phyloP scores from a whole-genome alignment of 1,284 basidiomycete species.

The Volvariella surrecta region DNA sequence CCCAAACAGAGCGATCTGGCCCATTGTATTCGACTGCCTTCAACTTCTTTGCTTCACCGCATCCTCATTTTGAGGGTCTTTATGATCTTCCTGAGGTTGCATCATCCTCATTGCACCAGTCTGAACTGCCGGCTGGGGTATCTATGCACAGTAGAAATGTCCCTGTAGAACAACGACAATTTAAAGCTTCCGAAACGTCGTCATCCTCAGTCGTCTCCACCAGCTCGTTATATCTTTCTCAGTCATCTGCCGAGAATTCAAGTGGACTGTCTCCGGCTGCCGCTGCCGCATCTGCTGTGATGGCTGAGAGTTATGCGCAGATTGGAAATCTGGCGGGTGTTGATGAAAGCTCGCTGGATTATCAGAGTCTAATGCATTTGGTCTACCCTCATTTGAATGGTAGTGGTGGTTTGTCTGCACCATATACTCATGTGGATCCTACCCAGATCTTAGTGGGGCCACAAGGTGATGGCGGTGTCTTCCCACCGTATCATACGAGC shows the following conservation, averaged over 20 bases:
- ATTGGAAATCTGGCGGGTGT: conserved; percentile 40
- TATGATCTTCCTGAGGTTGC: conserved; percentile 37
- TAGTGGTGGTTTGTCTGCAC: conserved; percentile 27
- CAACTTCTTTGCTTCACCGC: conserved; percentile 47
- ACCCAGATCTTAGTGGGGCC: conserved; percentile 67
- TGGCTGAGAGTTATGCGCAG: conserved; percentile 63
- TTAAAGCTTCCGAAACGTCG: conserved; percentile 12
- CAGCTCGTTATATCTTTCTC: conserved; percentile 25
- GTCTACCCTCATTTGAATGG: conserved; percentile 47
- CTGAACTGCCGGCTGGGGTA: not conserved
- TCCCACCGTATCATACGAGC: conserved; percentile 57
- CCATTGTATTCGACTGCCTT: conserved; percentile 70
- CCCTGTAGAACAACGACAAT: conserved; percentile 4
- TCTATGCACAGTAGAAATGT: not conserved
- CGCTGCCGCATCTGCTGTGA: conserved; percentile 50
- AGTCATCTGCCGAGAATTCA: conserved; percentile 24
- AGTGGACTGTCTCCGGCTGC: conserved; percentile 58
- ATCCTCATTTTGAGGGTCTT: conserved; percentile 55
- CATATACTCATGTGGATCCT: conserved; percentile 84
- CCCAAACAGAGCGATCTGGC: conserved; percentile 25
- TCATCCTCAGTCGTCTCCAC: conserved; percentile 15
- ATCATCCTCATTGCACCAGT: conserved; percentile 17
- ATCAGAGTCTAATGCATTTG: conserved; percentile 54
- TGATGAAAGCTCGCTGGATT: conserved; percentile 49
- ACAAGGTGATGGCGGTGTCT: conserved; percentile 23